A percentile compares a stretch with the other conserved stretches of the same genome.
phyloP scores from a whole-genome alignment of 495 filamentous ascomycete genomes.

The Penicillium simplicissimum region DNA sequence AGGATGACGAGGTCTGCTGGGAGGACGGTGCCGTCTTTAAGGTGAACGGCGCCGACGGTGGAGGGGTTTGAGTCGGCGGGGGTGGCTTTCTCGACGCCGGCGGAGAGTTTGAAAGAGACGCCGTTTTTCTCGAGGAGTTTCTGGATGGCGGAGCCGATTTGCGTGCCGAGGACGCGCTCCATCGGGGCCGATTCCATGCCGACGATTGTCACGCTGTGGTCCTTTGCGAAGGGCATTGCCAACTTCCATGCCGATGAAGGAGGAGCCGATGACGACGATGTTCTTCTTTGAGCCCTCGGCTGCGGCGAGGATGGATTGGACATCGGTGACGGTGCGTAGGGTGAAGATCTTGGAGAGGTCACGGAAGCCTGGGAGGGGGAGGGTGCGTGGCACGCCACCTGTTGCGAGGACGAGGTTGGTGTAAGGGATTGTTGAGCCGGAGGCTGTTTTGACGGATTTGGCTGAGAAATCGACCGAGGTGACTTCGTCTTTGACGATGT shows the following conservation, averaged over 20 bases:
- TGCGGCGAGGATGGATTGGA: conserved; percentile 70
- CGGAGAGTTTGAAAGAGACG: conserved; percentile 80
- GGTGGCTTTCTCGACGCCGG: conserved; percentile 76
- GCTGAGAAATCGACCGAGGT: conserved; percentile 69
- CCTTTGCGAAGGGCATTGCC: conserved; percentile 73
- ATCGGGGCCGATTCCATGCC: conserved; percentile 87
- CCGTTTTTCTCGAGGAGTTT: conserved; percentile 77
- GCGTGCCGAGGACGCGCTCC: conserved; percentile 81
- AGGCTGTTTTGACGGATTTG: conserved; percentile 72
- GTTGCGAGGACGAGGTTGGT: conserved; percentile 88
- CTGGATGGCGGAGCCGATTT: conserved; percentile 80
- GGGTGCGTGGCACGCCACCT: conserved; percentile 73
- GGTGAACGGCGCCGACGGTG: conserved; percentile 74
- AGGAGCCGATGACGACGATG: conserved; percentile 85
- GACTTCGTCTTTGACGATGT: conserved; percentile 73
- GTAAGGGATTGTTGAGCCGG: conserved; percentile 70
- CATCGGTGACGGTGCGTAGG: conserved; percentile 72
- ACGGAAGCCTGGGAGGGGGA: conserved; percentile 84
- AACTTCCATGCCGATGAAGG: conserved; percentile 97
- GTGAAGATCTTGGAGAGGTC: conserved; percentile 78
- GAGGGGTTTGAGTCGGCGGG: conserved; percentile 62
- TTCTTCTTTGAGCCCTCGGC: conserved; percentile 84
- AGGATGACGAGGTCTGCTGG: conserved; percentile 88
- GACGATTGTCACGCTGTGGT: conserved; percentile 83
- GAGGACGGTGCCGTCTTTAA: conserved; percentile 85